These are phyloP conservation scores for Stemphylium vesicarium DNA, from an alignment of 2,329 filamentous ascomycete genomes.

Conservation along the genomic window DNA sequence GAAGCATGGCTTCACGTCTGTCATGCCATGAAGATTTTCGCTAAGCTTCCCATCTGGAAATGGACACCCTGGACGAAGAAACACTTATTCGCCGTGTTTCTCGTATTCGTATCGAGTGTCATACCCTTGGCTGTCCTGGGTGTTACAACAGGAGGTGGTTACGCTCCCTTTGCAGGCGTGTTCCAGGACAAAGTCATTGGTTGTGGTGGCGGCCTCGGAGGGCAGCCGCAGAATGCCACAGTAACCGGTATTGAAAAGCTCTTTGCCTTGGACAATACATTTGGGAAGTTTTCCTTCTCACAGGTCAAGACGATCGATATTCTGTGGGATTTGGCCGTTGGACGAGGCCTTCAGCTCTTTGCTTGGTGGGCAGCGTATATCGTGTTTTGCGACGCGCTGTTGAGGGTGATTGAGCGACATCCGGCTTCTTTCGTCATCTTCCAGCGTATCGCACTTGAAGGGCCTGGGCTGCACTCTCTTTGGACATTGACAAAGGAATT, in stretches of 20 bases:
- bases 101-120: slow-evolving; percentile 15
- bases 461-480: slow-evolving; percentile 28
- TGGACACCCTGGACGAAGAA: slow-evolving; percentile 5
- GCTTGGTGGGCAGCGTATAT: slow-evolving; percentile 39
- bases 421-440: slow-evolving; percentile 45
- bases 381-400: slow-evolving; percentile 44
- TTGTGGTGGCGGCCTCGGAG: slow-evolving; percentile 15
- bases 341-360: slow-evolving; percentile 41
- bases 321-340: slow-evolving; percentile 44
- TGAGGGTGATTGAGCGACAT: slow-evolving; percentile 44
- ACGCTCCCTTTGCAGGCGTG: slow-evolving; percentile 10
- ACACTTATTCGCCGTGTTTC: slow-evolving; percentile 16
- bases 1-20: neutral
- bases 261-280: slow-evolving; percentile 37
- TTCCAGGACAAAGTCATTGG: slow-evolving; percentile 22
- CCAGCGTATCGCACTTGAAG: slow-evolving; percentile 40
- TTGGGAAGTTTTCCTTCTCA: slow-evolving; percentile 36
- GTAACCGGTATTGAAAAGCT: slow-evolving; percentile 33
- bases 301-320: slow-evolving; percentile 47
- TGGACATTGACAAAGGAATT: slow-evolving; percentile 38
- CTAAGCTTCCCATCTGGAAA: slow-evolving; percentile 4
- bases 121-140: slow-evolving; percentile 19
- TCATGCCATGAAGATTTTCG: neutral
- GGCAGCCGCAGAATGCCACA: slow-evolving; percentile 19
- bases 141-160: neutral